Conservation (phyloP, 1,284 basidiomycete genomes). For the Ceratobasidium sp. region DNA sequence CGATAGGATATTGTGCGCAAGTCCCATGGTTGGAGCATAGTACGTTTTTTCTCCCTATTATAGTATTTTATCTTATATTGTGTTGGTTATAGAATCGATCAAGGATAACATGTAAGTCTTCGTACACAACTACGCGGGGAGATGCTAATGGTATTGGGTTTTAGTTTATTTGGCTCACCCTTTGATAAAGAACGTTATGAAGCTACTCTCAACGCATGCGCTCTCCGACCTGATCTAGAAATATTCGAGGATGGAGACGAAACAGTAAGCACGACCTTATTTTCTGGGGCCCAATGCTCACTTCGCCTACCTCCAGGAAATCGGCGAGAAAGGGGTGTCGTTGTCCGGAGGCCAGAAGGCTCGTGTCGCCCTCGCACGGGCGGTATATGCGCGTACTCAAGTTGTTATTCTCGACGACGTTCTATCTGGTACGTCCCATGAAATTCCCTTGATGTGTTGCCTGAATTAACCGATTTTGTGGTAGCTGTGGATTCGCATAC, state of each 20-base stretch:
- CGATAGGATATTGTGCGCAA: conserved; percentile 47
- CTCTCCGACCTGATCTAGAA: conserved; percentile 49
- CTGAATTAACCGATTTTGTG: not conserved
- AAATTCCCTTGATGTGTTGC: not conserved
- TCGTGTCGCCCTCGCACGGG: conserved; percentile 50
- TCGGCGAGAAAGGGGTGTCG: conserved; percentile 44
- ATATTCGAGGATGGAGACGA: conserved; percentile 52
- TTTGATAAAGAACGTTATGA: conserved; percentile 56
- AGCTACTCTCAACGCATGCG: conserved; percentile 53
- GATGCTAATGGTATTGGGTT: no score
- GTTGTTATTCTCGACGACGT: conserved; percentile 52
- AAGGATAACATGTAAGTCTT: conserved; percentile 22
- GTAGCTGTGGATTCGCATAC: conserved; percentile 74
- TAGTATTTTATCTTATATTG: not conserved
- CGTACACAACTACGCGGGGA: not conserved
- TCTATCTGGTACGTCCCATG: conserved; percentile 8
- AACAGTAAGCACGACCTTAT: conserved; percentile 47
- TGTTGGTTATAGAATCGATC: conserved; percentile 14
- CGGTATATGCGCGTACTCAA: conserved; percentile 50
- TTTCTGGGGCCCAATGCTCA: no score
- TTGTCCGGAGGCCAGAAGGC: conserved; percentile 28
- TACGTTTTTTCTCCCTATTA: not conserved
- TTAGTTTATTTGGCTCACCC: conserved; percentile 57
- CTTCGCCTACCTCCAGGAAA: conserved; percentile 9
- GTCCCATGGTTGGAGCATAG: conserved; percentile 47